These are phyloP conservation scores for Mycena maculata DNA, from an alignment of 768 basidiomycete species.

Conservation along the genomic window DNA sequence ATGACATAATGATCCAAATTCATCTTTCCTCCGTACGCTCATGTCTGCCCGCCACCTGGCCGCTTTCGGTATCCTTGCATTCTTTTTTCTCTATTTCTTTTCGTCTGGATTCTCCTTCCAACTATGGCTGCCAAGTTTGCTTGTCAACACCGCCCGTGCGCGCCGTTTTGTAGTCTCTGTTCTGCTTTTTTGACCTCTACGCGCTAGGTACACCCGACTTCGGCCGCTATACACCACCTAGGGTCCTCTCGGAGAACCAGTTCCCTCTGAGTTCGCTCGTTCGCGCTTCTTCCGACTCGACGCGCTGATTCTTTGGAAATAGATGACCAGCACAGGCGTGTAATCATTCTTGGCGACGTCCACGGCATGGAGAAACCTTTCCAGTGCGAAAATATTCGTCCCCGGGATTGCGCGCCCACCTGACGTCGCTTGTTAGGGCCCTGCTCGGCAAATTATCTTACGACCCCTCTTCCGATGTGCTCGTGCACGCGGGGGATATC, in stretches of 20 bases:
- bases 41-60: slow-evolving; percentile 32
- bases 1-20: not conserved
- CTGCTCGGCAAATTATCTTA: slow-evolving; percentile 75
- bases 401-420: not conserved
- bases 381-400: slow-evolving; percentile 56
- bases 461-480: slow-evolving; percentile 66
- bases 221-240: slow-evolving; percentile 56
- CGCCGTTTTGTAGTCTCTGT: not conserved
- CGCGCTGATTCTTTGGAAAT: not conserved
- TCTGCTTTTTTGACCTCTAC: slow-evolving; percentile 40
- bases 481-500: slow-evolving; percentile 89
- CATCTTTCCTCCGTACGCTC: not conserved
- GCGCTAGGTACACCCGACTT: slow-evolving; percentile 61
- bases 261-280: slow-evolving; percentile 64
- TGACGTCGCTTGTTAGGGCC: slow-evolving; percentile 54
- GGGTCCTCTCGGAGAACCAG: slow-evolving; percentile 57
- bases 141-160: slow-evolving; percentile 26
- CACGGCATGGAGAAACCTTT: slow-evolving; percentile 84
- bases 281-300: not conserved
- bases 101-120: slow-evolving; percentile 45
- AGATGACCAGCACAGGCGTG: slow-evolving; percentile 66
- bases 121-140: slow-evolving; percentile 10
- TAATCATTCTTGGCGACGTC: slow-evolving; percentile 88
- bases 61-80: slow-evolving; percentile 49
- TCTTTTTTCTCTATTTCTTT: slow-evolving; percentile 60